These are phyloP conservation scores for Xylaria curta DNA, from an alignment of 495 filamentous ascomycete species.

Conservation along the genomic window DNA sequence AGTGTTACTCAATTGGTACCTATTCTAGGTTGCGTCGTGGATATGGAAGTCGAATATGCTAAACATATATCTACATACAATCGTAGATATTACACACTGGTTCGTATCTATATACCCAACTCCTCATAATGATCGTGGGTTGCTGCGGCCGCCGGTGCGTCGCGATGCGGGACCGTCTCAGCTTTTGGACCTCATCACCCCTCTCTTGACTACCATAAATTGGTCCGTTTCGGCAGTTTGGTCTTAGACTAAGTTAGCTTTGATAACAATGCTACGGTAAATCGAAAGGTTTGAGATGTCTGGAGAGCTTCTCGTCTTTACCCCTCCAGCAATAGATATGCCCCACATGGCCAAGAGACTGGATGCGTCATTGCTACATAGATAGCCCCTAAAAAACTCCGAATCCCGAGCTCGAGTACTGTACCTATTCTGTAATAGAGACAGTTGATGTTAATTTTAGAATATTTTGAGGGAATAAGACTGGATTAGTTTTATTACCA, in stretches of 20 bases:
- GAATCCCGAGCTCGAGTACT: conserved; percentile 14
- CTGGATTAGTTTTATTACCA: too few relatives aligned
- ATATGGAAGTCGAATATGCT: too few relatives aligned
- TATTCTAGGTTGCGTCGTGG: too few relatives aligned
- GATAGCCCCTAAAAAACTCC: conserved; percentile 25
- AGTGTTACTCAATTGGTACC: background rate
- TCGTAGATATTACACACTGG: too few relatives aligned
- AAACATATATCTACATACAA: too few relatives aligned
- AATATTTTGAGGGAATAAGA: too few relatives aligned
- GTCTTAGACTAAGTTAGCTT: background rate
- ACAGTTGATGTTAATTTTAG: too few relatives aligned
- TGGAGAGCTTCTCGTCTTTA: background rate
- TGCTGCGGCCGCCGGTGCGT: conserved; percentile 2
- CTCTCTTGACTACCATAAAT: background rate
- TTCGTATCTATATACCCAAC: too few relatives aligned
- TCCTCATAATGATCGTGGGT: too few relatives aligned
- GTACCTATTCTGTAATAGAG: too few relatives aligned
- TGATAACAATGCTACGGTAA: background rate
- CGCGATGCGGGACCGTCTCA: background rate
- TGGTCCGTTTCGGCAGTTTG: conserved; percentile 14
- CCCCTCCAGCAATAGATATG: background rate
- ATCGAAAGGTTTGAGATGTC: background rate
- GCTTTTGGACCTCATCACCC: background rate
- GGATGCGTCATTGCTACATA: conserved; percentile 8
- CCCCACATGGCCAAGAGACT: conserved; percentile 20